Evolutionary conservation across 1,284 basidiomycete species (phyloP), one percentile per base, ranked within the genome.

Genomic region (Peniophora sp.): DNA sequence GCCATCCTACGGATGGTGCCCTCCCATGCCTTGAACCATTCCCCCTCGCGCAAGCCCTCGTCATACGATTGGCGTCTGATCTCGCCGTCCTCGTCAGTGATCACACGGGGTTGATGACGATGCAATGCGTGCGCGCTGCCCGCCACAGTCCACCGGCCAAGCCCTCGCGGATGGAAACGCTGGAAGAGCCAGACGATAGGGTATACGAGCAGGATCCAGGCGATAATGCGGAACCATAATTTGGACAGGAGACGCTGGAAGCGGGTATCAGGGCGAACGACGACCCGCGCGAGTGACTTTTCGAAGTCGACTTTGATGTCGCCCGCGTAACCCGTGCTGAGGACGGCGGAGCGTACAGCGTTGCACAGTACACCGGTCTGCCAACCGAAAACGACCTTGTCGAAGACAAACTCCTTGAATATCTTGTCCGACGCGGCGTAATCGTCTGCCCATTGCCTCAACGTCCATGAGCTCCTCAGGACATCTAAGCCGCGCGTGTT

Each of bases 181-280:
- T 78, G 78, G 65, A 78, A 87, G 9, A 88, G 65, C 84, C 83
- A 88, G 56, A 91, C 74, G 61, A 88, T 76, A 0, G 85, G 86
- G 60, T 79, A 88, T 52, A 88, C 70, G 54, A 87, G 64, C 15
- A 79, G 70, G 54, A 88, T 67, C 58, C 82, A 79, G 15, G 81
- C 71, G 12, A 88, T 56, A 55, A 85, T 70, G 58, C 81, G 79
- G 60, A 87, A 63, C 76, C 82, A 85, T 48, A 71, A 73, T 59
- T 81, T 82, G 35, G 81, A 79, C 36, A 87, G 71, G 55, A 74
- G 72, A 45, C 79, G 70, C 10, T 83, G 78, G 55, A 88, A 68
- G 39, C 58, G 58, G 62, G 83, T 85, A 58, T 79, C 67, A 0
- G 86, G 79, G 17, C 82, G 75, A 47, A 90, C 70, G 54, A 74